Evolutionary conservation across 2,329 filamentous ascomycete genomes (phyloP).

Genomic region (Cytospora mali): DNA sequence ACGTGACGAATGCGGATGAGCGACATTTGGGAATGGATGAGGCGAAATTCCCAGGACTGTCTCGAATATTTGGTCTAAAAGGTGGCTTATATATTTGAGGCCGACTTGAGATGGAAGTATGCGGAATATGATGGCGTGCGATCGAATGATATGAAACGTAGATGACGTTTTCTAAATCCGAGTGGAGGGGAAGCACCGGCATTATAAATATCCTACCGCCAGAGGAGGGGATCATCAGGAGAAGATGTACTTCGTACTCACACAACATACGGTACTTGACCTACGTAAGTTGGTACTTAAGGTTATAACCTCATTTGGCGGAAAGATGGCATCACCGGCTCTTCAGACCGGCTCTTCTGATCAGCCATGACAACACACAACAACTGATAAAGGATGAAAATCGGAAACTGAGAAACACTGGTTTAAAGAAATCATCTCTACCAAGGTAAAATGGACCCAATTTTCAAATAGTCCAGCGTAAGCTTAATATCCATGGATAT

Average conservation of each 20-base stretch:
- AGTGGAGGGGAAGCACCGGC: slow-evolving; percentile 9
- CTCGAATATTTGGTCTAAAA: neutral
- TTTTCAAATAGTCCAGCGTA: too few species aligned
- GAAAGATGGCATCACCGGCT: slow-evolving; percentile 20
- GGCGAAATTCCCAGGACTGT: neutral
- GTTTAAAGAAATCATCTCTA: too few species aligned
- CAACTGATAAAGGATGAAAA: too few species aligned
- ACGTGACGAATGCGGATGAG: slow-evolving; percentile 37
- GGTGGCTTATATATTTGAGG: neutral
- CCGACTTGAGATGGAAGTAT: neutral
- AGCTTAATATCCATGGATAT: too few species aligned
- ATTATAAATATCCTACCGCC: slow-evolving; percentile 16
- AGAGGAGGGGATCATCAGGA: neutral
- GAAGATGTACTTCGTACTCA: too few species aligned
- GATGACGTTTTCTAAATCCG: slow-evolving; percentile 7
- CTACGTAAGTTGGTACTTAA: too few species aligned
- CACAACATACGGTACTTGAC: too few species aligned
- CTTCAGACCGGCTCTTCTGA: too few species aligned
- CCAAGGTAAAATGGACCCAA: too few species aligned
- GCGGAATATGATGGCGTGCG: neutral
- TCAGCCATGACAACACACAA: too few species aligned
- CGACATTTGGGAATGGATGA: slow-evolving; percentile 15
- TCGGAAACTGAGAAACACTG: too few species aligned
- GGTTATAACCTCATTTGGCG: slow-evolving; percentile 8
- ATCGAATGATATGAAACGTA: neutral